A percentile compares a stretch with the other conserved stretches of the same genome.
Evolutionary conservation across 1,139 yeast species (phyloP).

Genomic region (Candida pseudoviswanathii): DNA sequence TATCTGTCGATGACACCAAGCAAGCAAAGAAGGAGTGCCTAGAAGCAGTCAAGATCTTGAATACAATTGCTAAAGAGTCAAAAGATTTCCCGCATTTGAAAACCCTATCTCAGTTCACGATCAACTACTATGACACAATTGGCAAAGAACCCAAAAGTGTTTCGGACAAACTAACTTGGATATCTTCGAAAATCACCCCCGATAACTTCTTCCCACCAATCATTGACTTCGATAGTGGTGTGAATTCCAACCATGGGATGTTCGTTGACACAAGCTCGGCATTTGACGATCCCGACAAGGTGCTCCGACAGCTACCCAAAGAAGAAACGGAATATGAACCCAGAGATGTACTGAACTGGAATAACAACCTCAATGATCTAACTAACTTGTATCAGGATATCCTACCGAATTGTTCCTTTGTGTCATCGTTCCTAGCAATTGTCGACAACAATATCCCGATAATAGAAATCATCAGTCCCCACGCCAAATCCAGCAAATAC

Average conservation of each 20-base stretch:
- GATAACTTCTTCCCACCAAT: constrained; percentile 40
- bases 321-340: constrained; percentile 17
- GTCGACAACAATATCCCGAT: constrained; percentile 21
- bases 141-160: constrained; percentile 9
- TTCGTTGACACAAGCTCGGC: constrained; percentile 12
- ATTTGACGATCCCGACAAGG: constrained; percentile 4
- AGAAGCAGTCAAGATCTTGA: constrained; percentile 29
- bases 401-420: constrained; percentile 75
- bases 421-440: constrained; percentile 60
- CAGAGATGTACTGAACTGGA: constrained; percentile 22
- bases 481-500: constrained; percentile 32
- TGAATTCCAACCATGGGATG: constrained; percentile 18
- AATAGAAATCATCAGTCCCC: constrained; percentile 29
- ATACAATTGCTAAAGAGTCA: constrained; percentile 19
- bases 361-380: constrained; percentile 18
- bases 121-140: constrained; percentile 24
- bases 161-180: constrained; percentile 42
- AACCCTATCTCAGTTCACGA: constrained; percentile 23
- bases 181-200: constrained; percentile 36
- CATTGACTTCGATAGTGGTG: constrained; percentile 19
- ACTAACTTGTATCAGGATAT: constrained; percentile 52
- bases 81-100: constrained; percentile 9
- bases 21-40: constrained; percentile 25
- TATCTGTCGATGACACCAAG: constrained; percentile 18
- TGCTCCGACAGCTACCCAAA: constrained; percentile 21